Conservation (phyloP, 2,329 filamentous ascomycete species). For the Byssochlamys sp. region DNA sequence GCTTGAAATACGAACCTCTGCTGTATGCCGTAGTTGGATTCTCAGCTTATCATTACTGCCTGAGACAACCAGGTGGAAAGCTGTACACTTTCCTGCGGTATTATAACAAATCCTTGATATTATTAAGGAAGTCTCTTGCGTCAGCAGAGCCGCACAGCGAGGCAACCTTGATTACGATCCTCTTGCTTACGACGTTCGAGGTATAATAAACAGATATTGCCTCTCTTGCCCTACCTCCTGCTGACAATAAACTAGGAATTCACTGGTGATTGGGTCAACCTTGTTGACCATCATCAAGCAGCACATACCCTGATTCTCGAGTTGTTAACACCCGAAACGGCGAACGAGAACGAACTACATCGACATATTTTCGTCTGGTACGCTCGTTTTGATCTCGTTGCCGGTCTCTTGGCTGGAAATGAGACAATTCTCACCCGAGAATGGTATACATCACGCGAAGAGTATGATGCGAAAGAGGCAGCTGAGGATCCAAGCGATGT, state of each 20-base stretch:
- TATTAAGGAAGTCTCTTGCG: constrained; percentile 62
- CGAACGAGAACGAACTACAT: constrained; percentile 60
- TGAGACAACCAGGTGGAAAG: constrained; percentile 60
- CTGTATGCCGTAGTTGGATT: constrained; percentile 83
- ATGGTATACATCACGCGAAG: constrained; percentile 62
- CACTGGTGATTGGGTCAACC: constrained; percentile 87
- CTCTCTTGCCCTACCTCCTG: constrained; percentile 1
- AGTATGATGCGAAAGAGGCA: constrained; percentile 54
- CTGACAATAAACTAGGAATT: constrained; percentile 57
- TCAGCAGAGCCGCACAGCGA: constrained; percentile 61
- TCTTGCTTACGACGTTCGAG: constrained; percentile 90
- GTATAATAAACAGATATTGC: constrained; percentile 39
- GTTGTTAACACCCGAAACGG: constrained; percentile 66
- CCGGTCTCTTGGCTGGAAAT: constrained; percentile 71
- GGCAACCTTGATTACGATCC: constrained; percentile 70
- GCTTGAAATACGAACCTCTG: constrained; percentile 67
- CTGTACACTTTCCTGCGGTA: constrained; percentile 77
- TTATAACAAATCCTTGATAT: constrained; percentile 76
- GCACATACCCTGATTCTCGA: constrained; percentile 71
- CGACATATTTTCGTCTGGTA: constrained; percentile 81
- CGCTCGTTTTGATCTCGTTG: constrained; percentile 73
- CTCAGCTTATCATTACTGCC: constrained; percentile 71
- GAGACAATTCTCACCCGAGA: constrained; percentile 62
- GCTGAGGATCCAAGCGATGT: constrained; percentile 53
- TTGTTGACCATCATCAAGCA: constrained; percentile 85